Evolutionary conservation across 768 basidiomycete species (phyloP), one percentile per base, ranked within the genome.

Genomic region (Auricularia sp.): DNA sequence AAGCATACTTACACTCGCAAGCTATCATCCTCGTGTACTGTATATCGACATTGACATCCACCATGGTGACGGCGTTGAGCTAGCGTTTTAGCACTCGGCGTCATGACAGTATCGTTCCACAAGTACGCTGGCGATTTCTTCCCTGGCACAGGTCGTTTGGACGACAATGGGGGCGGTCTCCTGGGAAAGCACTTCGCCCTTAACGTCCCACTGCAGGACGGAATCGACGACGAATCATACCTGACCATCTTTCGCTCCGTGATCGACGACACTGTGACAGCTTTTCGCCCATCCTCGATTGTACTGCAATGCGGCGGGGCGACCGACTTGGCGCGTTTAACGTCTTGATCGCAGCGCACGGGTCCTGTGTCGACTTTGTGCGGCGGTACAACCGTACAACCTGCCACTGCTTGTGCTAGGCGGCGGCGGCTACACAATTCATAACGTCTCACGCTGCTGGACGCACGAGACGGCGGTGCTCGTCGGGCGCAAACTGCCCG

Each of bases 31-130:
- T 6, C 87, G 96, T 18, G 96, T 99, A 3, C 80, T 99, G 7
- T 99, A 99, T 74, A 94, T 99, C 70, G 96, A 99, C 77, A 99
- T 99, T 68, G 96, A 99, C 72, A 98, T 98, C 64, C 96, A 99
- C 74, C 96, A 99, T 70, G 96, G 96, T 7, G 96, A 99, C 71
- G 96, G 96, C 29, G 97, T 99, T 2, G 94, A 99, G 72, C 89
- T 96, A 66, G 97, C 96, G 0, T 98, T 99, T 75, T 99, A 96
- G 76, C 89, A 96, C 69, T 90, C 93, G 45, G 96, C n/a, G 96
- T 99, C 68, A 89, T 98, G 85, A 98, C 96, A 0, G 92, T 98
- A 14, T 98, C 96, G 0, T 99, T 99, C 77, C 96, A 99, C 80
- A 98, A 98, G 77, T 99, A 97, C 79, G 94, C 91, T 1, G 94